Percentiles rank a stretch among this genome's conserved stretches.
These are phyloP conservation scores for Trichoderma cornu-damae DNA, from an alignment of 2,329 filamentous ascomycete species.

Conservation along the genomic window DNA sequence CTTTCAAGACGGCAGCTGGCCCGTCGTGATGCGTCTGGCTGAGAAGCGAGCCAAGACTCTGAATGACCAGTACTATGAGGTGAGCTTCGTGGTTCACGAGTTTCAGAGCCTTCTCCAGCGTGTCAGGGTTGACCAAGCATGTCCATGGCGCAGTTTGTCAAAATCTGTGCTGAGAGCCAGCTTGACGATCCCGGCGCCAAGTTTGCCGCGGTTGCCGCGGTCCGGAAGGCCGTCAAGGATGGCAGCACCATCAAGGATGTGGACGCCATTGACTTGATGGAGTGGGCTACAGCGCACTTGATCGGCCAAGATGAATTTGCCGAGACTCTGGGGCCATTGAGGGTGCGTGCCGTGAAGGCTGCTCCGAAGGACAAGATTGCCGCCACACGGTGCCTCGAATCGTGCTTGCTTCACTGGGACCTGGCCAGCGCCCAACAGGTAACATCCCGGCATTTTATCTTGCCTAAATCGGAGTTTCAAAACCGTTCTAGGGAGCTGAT, in stretches of 20 bases:
- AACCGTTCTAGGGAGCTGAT: neutral
- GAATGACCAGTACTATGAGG: slow-evolving; percentile 54
- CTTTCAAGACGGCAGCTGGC: slow-evolving; percentile 52
- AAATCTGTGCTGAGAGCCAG: slow-evolving; percentile 47
- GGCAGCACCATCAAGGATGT: slow-evolving; percentile 44
- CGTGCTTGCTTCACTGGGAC: slow-evolving; percentile 52
- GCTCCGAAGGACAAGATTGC: slow-evolving; percentile 42
- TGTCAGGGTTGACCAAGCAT: neutral
- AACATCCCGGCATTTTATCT: neutral
- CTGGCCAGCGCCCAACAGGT: slow-evolving; percentile 54
- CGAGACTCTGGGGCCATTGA: slow-evolving; percentile 46
- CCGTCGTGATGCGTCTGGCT: slow-evolving; percentile 46
- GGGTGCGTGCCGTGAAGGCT: slow-evolving; percentile 48
- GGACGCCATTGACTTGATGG: slow-evolving; percentile 49
- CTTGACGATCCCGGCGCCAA: slow-evolving; percentile 46
- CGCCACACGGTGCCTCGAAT: slow-evolving; percentile 44
- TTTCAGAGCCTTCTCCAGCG: neutral
- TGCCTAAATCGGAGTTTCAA: neutral
- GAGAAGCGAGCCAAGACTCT: slow-evolving; percentile 45
- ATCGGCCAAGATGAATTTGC: slow-evolving; percentile 39
- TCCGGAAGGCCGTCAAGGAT: slow-evolving; percentile 45
- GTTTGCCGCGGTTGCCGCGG: slow-evolving; percentile 39
- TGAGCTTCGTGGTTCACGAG: slow-evolving; percentile 27
- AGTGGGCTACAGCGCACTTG: slow-evolving; percentile 46
- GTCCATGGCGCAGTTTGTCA: slow-evolving; percentile 42